Percentiles rank a stretch among this genome's conserved stretches.
These are phyloP conservation scores for Scheffersomyces lignosus DNA, from an alignment of 805 yeast species.

Conservation along the genomic window DNA sequence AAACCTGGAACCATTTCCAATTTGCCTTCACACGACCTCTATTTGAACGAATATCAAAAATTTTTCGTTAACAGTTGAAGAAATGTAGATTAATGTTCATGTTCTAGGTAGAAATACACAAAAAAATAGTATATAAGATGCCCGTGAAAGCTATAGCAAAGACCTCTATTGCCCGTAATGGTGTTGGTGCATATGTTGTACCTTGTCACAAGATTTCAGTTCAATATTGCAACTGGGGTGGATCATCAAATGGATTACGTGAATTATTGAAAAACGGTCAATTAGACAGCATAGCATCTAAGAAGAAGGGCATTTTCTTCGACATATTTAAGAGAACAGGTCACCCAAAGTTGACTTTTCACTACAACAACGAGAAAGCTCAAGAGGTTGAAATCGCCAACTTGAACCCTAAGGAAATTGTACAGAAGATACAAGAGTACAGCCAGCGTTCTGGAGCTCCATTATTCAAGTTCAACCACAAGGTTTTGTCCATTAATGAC, in stretches of 20 bases:
- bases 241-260: slow-evolving; percentile 84
- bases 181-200: slow-evolving; percentile 68
- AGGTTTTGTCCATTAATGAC: slow-evolving; percentile 73
- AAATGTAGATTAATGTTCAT: too few species aligned
- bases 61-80: too few species aligned
- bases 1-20: too few species aligned
- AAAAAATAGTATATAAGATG: too few species aligned
- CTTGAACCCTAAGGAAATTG: slow-evolving; percentile 59
- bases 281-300: slow-evolving; percentile 56
- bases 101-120: too few species aligned
- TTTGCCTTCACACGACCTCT: too few species aligned
- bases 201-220: slow-evolving; percentile 77
- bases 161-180: slow-evolving; percentile 66
- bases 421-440: slow-evolving; percentile 61
- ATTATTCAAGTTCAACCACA: slow-evolving; percentile 63
- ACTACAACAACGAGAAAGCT: slow-evolving; percentile 32
- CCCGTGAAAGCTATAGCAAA: slow-evolving; percentile 62
- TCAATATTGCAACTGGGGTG: slow-evolving; percentile 94
- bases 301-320: slow-evolving; percentile 69
- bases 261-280: slow-evolving; percentile 56
- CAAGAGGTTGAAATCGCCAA: slow-evolving; percentile 73
- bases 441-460: slow-evolving; percentile 70
- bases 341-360: slow-evolving; percentile 66
- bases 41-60: too few species aligned
- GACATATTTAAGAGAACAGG: slow-evolving; percentile 71